phyloP scores from a whole-genome alignment of 106 monocot genomes.

The Posidonia australis region DNA sequence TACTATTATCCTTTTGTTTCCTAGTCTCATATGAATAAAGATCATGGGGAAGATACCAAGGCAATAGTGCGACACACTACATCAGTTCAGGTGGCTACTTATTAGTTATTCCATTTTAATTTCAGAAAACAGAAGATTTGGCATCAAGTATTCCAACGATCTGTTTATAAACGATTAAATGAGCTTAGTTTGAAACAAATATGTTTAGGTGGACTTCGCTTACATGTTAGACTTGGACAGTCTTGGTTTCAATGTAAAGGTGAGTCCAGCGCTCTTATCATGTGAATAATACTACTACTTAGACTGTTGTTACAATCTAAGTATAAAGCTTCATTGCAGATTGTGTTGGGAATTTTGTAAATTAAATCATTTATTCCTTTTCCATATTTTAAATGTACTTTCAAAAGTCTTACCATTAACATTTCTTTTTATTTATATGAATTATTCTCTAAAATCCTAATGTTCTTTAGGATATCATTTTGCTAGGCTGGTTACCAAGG shows the following conservation, averaged over 20 bases:
- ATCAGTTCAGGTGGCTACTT: slow-evolving; percentile 36
- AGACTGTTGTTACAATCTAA: neutral
- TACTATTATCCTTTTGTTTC: slow-evolving; percentile 2
- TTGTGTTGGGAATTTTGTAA: neutral
- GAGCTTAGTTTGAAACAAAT: neutral
- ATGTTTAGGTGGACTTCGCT: slow-evolving; percentile 74
- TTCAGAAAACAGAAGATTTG: no score
- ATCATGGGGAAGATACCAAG: slow-evolving; percentile 82
- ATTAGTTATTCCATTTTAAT: no score
- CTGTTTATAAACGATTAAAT: neutral
- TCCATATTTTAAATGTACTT: neutral
- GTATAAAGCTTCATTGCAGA: neutral
- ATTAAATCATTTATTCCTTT: neutral
- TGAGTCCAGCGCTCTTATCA: slow-evolving; percentile 3
- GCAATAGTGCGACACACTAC: slow-evolving; percentile 71
- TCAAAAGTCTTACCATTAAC: no score
- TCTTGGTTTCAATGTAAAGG: slow-evolving; percentile 98
- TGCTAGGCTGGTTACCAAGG: slow-evolving; percentile 64
- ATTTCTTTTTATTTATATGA: neutral
- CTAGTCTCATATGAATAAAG: slow-evolving; percentile 81
- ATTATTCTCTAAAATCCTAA: neutral
- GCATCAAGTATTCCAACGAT: neutral
- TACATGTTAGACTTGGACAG: slow-evolving; percentile 88
- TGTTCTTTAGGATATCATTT: neutral
- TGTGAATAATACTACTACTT: neutral